Base-by-base conservation (phyloP, 2,329 filamentous ascomycete genomes). In the Teratosphaeria zuluensis region DNA sequence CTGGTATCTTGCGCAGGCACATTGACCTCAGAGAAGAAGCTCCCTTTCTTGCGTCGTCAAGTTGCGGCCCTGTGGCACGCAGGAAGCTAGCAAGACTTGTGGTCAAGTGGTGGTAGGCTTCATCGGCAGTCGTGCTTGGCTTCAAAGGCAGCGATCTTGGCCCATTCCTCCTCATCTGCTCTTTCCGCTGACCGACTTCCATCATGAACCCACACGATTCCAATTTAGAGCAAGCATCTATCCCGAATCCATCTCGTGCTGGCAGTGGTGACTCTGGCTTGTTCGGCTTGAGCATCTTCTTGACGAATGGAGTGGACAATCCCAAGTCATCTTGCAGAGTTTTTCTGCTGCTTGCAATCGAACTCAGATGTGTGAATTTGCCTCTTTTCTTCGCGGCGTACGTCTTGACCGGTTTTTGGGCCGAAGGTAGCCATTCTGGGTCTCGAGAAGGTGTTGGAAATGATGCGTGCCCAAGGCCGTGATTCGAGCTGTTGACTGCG, bases 1-100 rank as follows among this genome's bases (percentile, higher is more conserved):
- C 66, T 0, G 76, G 75, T 12, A 78, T 66, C 54, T 70, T 69
- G 12, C 70, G 68, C 32, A 78, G 61, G 56, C 76, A 78, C 3
- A 69, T 70, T 7, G 63, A 63, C 58, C 74, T 66, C 7, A 78
- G 65, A 2, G 74, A 74, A 11, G 71, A 62, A 3, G 73, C 66
- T 19, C 76, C 75, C 7, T 60, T 65, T 54, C 69, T 64, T 56
- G 65, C 9, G 11, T 48, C 19, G 7, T 9, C 16, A n/a, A 67
- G 33, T 65, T 63, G 4, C 59, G 60, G 4, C 59, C 61, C 28
- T 11, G 58, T 33, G 35, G 56, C 53, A 16, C 58, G 62, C 9
- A 59, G 14, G 19, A 58, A 55, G n/a, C 32, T 56, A 48, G 30
- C 46, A 14, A 62, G 55, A 9, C 59, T 59, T 12, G 46, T 42